phyloP scores from a whole-genome alignment of 2,329 filamentous ascomycete genomes.

The Trichoderma sp. region DNA sequence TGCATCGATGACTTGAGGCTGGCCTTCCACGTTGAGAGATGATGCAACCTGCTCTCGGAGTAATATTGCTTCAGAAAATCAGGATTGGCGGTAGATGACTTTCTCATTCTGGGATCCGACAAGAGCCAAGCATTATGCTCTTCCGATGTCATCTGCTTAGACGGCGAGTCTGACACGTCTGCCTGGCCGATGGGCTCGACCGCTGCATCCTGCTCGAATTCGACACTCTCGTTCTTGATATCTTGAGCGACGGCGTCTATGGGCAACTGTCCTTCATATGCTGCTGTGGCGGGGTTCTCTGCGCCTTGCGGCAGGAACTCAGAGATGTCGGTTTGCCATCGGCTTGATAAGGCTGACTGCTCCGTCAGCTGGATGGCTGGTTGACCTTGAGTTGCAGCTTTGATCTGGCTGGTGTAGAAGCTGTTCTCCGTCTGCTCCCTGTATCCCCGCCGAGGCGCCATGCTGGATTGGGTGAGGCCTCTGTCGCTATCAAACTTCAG shows the following conservation, averaged over 20 bases:
- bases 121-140: constrained; percentile 88
- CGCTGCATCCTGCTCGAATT: not conserved
- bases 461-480: constrained; percentile 67
- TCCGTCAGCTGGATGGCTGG: not conserved
- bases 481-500: constrained; percentile 64
- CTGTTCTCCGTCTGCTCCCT: constrained; percentile 78
- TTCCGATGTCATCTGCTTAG: constrained; percentile 79
- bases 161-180: constrained; percentile 27
- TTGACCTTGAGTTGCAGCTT: constrained; percentile 35
- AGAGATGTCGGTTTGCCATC: not conserved
- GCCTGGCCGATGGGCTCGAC: not conserved
- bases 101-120: constrained; percentile 80
- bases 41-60: constrained; percentile 90
- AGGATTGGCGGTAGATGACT: constrained; percentile 89
- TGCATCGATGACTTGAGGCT: constrained; percentile 90
- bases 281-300: not conserved
- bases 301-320: not conserved
- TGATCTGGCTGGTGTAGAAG: constrained; percentile 78
- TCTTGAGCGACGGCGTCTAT: not conserved
- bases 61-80: constrained; percentile 95
- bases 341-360: not conserved
- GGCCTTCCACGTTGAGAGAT: constrained; percentile 95
- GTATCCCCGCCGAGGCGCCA: constrained; percentile 64
- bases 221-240: not conserved
- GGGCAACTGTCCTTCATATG: not conserved